Evolutionary conservation across 371 early-diverging fungal species (phyloP).

Genomic region (Mucor racemosus): DNA sequence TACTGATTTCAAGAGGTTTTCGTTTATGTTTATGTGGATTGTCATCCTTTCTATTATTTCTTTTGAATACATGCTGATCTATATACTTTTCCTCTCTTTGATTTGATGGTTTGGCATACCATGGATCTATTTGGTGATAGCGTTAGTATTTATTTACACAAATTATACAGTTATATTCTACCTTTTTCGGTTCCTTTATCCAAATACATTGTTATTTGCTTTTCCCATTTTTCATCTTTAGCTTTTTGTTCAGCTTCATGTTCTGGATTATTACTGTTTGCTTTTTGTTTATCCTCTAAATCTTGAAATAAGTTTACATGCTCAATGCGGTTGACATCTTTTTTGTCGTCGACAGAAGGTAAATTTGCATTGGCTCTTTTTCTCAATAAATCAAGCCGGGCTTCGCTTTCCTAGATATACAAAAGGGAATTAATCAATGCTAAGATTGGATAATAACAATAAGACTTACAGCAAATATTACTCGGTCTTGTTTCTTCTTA

Average conservation of each 20-base stretch:
- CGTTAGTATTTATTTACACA: neutral
- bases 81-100: slow-evolving; percentile 32
- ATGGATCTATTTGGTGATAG: slow-evolving; percentile 26
- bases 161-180: slow-evolving; percentile 1
- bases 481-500: slow-evolving; percentile 48
- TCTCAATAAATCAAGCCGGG: slow-evolving; percentile 53
- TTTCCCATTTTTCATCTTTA: slow-evolving; percentile 62
- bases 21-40: slow-evolving; percentile 14
- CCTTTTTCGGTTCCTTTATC: slow-evolving; percentile 51
- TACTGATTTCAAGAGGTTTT: slow-evolving; percentile 24
- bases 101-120: slow-evolving; percentile 34
- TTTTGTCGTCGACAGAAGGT: neutral
- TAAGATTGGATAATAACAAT: too few species aligned
- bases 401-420: slow-evolving; percentile 62
- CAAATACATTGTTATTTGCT: slow-evolving; percentile 70
- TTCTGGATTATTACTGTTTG: slow-evolving; percentile 52
- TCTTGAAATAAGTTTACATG: slow-evolving; percentile 68
- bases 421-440: neutral
- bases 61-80: slow-evolving; percentile 17
- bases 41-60: slow-evolving; percentile 1
- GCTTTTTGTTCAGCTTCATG: slow-evolving; percentile 60
- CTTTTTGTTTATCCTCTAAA: slow-evolving; percentile 34
- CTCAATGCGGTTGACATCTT: slow-evolving; percentile 20
- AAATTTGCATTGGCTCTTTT: slow-evolving; percentile 44
- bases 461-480: slow-evolving; percentile 51